Conservation (phyloP, 495 filamentous ascomycete species). For the Aspergillus sclerotiicarbonarius region DNA sequence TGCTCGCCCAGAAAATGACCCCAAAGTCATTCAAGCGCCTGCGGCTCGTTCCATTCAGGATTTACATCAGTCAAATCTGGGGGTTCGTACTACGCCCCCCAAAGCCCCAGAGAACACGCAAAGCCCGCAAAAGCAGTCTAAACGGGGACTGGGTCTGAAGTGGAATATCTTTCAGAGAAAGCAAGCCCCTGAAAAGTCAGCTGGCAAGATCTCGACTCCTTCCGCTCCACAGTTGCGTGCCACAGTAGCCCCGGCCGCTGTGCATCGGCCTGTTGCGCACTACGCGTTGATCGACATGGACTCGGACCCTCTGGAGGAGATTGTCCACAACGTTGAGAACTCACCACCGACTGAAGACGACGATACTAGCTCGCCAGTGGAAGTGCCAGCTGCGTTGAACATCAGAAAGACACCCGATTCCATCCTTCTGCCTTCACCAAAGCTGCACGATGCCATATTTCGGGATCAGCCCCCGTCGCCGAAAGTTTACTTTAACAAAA, state of each 20-base stretch:
- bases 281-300: constrained; percentile 83
- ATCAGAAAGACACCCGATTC: constrained; percentile 47
- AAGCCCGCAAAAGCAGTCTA: constrained; percentile 21
- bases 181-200: constrained; percentile 19
- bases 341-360: constrained; percentile 46
- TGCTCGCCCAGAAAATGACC: background rate
- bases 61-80: background rate
- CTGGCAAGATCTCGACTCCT: constrained; percentile 4
- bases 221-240: constrained; percentile 37
- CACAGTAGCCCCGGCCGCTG: constrained; percentile 35
- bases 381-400: constrained; percentile 32
- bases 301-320: constrained; percentile 62
- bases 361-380: constrained; percentile 18
- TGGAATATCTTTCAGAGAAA: constrained; percentile 83
- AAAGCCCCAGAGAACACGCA: background rate
- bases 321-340: constrained; percentile 60
- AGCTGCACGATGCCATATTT: constrained; percentile 43
- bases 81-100: background rate
- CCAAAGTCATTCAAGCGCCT: background rate
- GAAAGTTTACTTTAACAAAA: constrained; percentile 39
- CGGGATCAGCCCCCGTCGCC: constrained; percentile 39
- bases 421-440: constrained; percentile 55
- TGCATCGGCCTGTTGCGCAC: constrained; percentile 59
- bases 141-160: constrained; percentile 47
- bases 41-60: background rate